Percentiles rank a stretch among this genome's conserved stretches.
phyloP scores from a whole-genome alignment of 768 basidiomycete species.

The Lactarius indigo region DNA sequence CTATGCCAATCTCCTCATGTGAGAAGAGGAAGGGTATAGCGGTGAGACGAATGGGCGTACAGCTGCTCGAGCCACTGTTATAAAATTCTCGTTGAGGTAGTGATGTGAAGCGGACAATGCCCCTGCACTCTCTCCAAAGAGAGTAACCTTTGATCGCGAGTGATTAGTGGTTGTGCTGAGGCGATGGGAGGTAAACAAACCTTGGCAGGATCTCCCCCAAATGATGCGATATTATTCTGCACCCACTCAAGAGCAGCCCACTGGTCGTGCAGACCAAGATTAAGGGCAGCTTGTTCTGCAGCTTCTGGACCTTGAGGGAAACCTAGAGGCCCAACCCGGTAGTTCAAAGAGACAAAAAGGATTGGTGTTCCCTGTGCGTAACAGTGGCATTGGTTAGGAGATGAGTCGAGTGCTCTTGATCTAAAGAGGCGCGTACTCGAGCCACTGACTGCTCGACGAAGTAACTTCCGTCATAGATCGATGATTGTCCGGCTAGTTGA shows the following conservation, averaged over 20 bases:
- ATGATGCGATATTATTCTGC: slow-evolving; percentile 30
- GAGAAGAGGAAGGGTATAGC: neutral
- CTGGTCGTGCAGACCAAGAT: slow-evolving; percentile 47
- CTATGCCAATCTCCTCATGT: slow-evolving; percentile 26
- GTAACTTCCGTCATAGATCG: neutral
- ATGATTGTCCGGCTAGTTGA: slow-evolving; percentile 14
- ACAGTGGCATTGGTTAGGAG: neutral
- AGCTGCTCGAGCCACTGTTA: slow-evolving; percentile 27
- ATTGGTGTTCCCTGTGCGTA: slow-evolving; percentile 28
- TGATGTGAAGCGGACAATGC: slow-evolving; percentile 35
- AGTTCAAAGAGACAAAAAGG: slow-evolving; percentile 49
- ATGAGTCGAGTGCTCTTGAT: neutral
- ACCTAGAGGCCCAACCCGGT: slow-evolving; percentile 49
- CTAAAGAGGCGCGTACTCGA: slow-evolving; percentile 10
- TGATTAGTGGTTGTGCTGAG: neutral
- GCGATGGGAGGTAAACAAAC: slow-evolving; percentile 1
- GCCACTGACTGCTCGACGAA: slow-evolving; percentile 17
- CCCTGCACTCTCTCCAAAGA: slow-evolving; percentile 41
- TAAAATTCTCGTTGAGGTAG: slow-evolving; percentile 31
- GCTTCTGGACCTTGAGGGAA: slow-evolving; percentile 46
- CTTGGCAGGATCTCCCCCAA: slow-evolving; percentile 33
- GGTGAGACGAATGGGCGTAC: slow-evolving; percentile 15
- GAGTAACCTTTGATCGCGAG: slow-evolving; percentile 31
- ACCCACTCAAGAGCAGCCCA: slow-evolving; percentile 32
- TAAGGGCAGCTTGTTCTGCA: slow-evolving; percentile 35